Evolutionary conservation across 2,329 filamentous ascomycete species (phyloP).

Genomic region (Botrytis hyacinthi): DNA sequence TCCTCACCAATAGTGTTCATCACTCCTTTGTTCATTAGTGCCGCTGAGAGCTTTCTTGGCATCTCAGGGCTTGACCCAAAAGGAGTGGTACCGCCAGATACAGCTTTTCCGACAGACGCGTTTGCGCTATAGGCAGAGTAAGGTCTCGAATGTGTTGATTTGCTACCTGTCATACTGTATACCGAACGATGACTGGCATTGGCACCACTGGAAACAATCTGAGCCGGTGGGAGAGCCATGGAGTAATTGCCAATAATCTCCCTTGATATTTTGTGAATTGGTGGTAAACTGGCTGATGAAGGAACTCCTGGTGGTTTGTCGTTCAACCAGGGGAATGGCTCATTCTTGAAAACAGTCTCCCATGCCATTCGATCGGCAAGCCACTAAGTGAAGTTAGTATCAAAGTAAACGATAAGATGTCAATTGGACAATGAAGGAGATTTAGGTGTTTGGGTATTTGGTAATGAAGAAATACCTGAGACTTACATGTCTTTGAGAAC

Average conservation of each 20-base stretch:
- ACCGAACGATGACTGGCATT: no score
- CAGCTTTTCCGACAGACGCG: background rate
- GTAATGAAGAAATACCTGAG: no score
- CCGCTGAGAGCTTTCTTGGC: background rate
- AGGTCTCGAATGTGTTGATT: background rate
- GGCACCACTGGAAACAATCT: background rate
- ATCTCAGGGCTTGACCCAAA: background rate
- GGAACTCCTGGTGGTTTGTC: background rate
- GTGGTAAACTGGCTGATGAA: background rate
- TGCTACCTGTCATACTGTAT: background rate
- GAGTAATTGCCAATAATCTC: background rate
- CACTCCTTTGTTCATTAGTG: background rate
- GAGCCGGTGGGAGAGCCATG: background rate
- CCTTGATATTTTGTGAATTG: background rate
- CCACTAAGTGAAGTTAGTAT: slow-evolving; percentile 1
- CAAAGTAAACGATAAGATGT: background rate
- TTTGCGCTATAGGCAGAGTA: background rate
- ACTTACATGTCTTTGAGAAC: slow-evolving; percentile 9
- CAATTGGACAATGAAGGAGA: background rate
- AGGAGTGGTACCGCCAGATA: no score
- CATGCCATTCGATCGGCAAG: slow-evolving; percentile 7
- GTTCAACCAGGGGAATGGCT: slow-evolving; percentile 7
- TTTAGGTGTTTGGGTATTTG: no score
- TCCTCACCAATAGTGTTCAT: background rate
- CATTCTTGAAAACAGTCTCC: slow-evolving; percentile 3